Evolutionary conservation across 768 basidiomycete genomes (phyloP).

Genomic region (Leucocoprinus birnbaumii): DNA sequence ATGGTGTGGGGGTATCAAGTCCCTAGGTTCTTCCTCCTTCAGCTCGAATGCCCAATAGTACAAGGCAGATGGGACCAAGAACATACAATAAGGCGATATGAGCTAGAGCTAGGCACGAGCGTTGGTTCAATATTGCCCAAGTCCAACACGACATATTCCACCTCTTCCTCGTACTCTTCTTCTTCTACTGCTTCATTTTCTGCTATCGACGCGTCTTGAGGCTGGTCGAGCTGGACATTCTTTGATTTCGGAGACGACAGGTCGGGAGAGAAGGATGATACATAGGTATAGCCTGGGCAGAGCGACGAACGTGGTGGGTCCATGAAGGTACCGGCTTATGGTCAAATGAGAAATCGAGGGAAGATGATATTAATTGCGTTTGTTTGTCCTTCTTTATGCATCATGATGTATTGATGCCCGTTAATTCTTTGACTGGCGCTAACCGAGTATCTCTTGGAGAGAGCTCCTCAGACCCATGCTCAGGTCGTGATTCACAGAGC

Average conservation of each 20-base stretch:
- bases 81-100: constrained; percentile 75
- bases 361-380: no score
- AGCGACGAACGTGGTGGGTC: constrained; percentile 27
- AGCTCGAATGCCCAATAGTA: neutral
- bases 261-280: constrained; percentile 21
- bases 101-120: constrained; percentile 65
- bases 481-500: no score
- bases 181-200: constrained; percentile 65
- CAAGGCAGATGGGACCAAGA: neutral
- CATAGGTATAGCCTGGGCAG: constrained; percentile 62
- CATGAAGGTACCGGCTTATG: neutral
- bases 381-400: no score
- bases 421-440: no score
- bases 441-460: no score
- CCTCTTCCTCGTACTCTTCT: constrained; percentile 45
- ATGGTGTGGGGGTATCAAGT: constrained; percentile 74
- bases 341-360: no score
- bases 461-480: no score
- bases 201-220: neutral
- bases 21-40: constrained; percentile 40
- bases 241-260: constrained; percentile 5
- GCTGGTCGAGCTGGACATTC: constrained; percentile 17
- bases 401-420: no score
- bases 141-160: constrained; percentile 72
- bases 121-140: constrained; percentile 71